phyloP scores from a whole-genome alignment of 1,284 basidiomycete genomes.

The Filobasidium uniguttulatum region DNA sequence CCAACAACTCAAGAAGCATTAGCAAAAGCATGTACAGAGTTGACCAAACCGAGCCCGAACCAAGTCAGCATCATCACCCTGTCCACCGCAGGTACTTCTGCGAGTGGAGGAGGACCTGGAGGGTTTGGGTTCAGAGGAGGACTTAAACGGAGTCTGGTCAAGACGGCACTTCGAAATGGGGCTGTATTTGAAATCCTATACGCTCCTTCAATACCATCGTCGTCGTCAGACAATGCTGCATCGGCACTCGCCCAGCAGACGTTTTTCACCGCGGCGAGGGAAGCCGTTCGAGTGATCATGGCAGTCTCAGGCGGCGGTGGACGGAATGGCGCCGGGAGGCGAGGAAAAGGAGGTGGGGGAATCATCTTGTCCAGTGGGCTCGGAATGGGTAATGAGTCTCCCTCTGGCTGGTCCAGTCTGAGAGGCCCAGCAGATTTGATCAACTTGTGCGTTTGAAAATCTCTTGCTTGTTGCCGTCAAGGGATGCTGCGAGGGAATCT shows the following conservation, averaged over 20 bases:
- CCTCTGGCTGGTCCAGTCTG: background rate
- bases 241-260: constrained; percentile 27
- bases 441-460: constrained; percentile 33
- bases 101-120: background rate
- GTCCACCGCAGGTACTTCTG: background rate
- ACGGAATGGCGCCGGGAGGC: constrained; percentile 5
- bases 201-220: constrained; percentile 24
- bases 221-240: constrained; percentile 13
- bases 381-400: constrained; percentile 18
- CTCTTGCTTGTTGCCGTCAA: too few species aligned
- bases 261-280: constrained; percentile 33
- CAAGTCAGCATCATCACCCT: constrained; percentile 22
- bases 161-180: constrained; percentile 32
- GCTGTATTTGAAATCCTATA: constrained; percentile 37
- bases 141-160: constrained; percentile 29
- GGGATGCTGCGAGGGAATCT: background rate
- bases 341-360: constrained; percentile 28
- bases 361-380: constrained; percentile 34
- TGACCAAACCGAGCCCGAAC: constrained; percentile 33
- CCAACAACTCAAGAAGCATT: constrained; percentile 33
- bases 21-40: constrained; percentile 32
- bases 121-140: background rate
- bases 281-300: constrained; percentile 27
- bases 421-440: constrained; percentile 28
- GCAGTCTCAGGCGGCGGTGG: constrained; percentile 11